Evolutionary conservation across 179 eudicot genomes (phyloP), one percentile per base, ranked within the genome.

Genomic region (Pouteria campechiana): DNA sequence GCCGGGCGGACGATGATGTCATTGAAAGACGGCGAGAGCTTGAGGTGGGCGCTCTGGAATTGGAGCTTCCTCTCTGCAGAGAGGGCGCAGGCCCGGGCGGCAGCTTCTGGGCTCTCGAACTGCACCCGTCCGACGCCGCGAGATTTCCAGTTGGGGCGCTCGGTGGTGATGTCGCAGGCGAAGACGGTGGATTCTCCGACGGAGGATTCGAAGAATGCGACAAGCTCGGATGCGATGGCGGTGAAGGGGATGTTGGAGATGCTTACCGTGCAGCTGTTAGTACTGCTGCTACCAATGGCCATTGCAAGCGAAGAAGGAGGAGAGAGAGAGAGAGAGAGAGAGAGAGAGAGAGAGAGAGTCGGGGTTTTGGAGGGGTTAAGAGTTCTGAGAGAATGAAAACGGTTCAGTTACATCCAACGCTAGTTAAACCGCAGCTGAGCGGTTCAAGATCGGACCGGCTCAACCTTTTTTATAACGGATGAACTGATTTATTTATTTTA

Each of bases 91-190:
- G 93, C 93, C 14, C 49, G 27, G 3, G 63, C 20, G 34, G 79
- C 86, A 3, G 60, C 42, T 7, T 57, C 72, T 19, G 66, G 79
- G 78, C 86, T 70, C 19, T 82, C 83, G 58, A 90, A 90, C 23
- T 90, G 98, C 13, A 82, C 76, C 1, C 84, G 67, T 0, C 96
- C 98, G 16, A 61, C 64, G 46, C 96, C 98, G 16, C 58, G 44
- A 7, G 98, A 77, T 30, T 79, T 86, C 98, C 98, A 90, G 59
- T 86, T 75, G 12, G 69, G 69, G 44, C 47, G 74, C 2, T 79
- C 86, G 4, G 84, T 62, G 75, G 64, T 44, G 57, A 90, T 90
- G 41, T 86, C 95, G 29, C 72, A 35, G 33, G 98, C 96, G 37
- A 63, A 90, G 50, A 90, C 39, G 3, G 85, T 15, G 30, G 31